phyloP scores from a whole-genome alignment of 495 filamentous ascomycete genomes.

The Daldinia loculata region DNA sequence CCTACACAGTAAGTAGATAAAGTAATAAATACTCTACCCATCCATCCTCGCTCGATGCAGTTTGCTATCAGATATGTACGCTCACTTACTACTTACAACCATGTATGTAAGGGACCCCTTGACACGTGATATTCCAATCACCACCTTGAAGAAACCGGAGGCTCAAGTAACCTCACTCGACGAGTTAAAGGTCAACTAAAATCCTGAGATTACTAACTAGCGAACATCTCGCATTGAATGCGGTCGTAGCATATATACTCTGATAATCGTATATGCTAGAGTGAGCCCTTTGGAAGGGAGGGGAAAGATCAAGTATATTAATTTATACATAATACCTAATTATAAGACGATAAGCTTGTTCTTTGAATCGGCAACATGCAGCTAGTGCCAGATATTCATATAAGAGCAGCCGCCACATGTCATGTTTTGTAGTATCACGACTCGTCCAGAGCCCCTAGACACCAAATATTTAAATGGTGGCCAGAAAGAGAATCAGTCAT shows the following conservation, averaged over 20 bases:
- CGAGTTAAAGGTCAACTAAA: no score
- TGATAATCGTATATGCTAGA: no score
- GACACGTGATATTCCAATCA: not conserved
- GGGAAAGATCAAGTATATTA: not conserved
- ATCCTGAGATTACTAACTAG: no score
- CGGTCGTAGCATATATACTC: no score
- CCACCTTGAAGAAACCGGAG: no score
- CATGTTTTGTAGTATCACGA: not conserved
- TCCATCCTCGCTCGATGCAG: no score
- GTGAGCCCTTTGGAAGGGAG: no score
- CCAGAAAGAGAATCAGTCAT: conserved; percentile 14
- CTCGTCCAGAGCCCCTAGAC: not conserved
- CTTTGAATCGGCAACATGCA: not conserved
- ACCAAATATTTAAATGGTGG: not conserved
- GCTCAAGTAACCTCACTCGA: no score
- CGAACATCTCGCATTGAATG: no score
- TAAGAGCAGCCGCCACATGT: not conserved
- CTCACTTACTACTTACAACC: not conserved
- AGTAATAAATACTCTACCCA: not conserved
- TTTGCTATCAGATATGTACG: no score
- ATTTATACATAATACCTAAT: no score
- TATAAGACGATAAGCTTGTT: not conserved
- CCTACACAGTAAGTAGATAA: no score
- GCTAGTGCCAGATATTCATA: not conserved
- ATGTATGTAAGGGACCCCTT: not conserved